Evolutionary conservation across 2,329 filamentous ascomycete species (phyloP), one percentile per base, ranked within the genome.

Genomic region (Diaporthe vexans): DNA sequence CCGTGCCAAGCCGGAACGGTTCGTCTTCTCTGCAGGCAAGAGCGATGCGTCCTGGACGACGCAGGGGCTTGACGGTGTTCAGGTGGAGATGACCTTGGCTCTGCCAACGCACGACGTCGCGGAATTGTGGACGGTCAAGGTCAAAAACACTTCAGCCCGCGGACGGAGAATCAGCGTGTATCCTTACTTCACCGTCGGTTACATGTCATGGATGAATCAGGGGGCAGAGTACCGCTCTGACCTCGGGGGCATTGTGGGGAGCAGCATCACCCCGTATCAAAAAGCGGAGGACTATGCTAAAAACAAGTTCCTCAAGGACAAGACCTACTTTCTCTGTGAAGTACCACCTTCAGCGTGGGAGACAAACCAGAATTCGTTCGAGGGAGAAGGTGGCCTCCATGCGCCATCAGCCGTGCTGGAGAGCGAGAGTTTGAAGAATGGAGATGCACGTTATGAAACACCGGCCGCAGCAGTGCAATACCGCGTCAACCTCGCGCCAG

Each of bases 121-220:
- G 29, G 88, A 91, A 81, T 82, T 91, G 29, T 90, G 89, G 89
- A 86, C 84, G 26, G 81, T 91, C 73, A 85, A 83, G 70, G 86
- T 90, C 35, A 86, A 84, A 21, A 90, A 90, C 76, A 70, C 87
- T 10, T 86, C 87, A 0, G 79, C 79, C 35, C 83, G 84, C 4
- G 80, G 83, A 8, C 84, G 88, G 19, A 85, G 83, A 59, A 79
- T 90, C 76, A 88, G 87, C 79, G 80, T 90, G 40, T 89, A 88
- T 74, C 88, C 89, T 0, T 90, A 90, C 77, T 91, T 90, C 80
- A 86, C 88, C 48, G 84, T 90, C 71, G 88, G 88, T n/a, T 89
- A 89, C 81, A 90, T 89, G 87, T 90, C 88, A 19, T 90, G 88
- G 88, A 91, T 90, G 88, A 90, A 89, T 79, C 89, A 90, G 79